Evolutionary conservation across 2,329 filamentous ascomycete genomes (phyloP).

Genomic region (Calonectria naviculata): DNA sequence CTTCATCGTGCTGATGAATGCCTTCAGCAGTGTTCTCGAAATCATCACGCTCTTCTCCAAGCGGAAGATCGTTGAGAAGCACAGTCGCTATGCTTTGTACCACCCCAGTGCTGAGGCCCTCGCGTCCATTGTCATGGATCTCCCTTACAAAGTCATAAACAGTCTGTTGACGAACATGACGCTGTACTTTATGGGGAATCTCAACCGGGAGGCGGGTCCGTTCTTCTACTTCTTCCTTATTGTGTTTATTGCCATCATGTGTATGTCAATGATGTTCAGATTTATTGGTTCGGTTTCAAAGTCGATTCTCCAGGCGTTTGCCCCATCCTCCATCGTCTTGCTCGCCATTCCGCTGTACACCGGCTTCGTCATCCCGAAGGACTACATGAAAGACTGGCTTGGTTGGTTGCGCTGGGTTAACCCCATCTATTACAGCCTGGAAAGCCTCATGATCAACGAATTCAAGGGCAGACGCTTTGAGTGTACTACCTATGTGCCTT

Average conservation of each 20-base stretch:
- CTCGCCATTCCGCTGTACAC: conserved; percentile 57
- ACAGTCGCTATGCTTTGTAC: conserved; percentile 45
- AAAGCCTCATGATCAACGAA: background rate
- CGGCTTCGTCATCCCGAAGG: conserved; percentile 22
- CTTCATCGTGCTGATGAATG: conserved; percentile 31
- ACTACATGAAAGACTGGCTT: background rate
- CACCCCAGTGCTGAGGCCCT: conserved; percentile 41
- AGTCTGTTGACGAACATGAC: conserved; percentile 50
- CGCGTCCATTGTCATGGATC: conserved; percentile 23
- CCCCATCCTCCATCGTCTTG: conserved; percentile 32
- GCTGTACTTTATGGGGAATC: conserved; percentile 75
- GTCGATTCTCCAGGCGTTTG: conserved; percentile 34
- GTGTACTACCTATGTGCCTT: background rate
- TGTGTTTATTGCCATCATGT: conserved; percentile 64
- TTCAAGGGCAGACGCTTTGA: background rate
- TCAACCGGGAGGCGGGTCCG: conserved; percentile 65
- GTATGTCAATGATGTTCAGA: conserved; percentile 73
- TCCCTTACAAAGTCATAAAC: conserved; percentile 32
- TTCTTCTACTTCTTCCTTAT: conserved; percentile 60
- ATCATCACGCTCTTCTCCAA: conserved; percentile 39
- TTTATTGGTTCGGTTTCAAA: conserved; percentile 35
- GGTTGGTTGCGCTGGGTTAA: background rate
- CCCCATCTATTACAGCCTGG: background rate
- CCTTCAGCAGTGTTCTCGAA: conserved; percentile 29
- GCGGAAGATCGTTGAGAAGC: conserved; percentile 44